Base-by-base conservation (phyloP, 164 flowering plant species). In the Vitis labrusca region DNA sequence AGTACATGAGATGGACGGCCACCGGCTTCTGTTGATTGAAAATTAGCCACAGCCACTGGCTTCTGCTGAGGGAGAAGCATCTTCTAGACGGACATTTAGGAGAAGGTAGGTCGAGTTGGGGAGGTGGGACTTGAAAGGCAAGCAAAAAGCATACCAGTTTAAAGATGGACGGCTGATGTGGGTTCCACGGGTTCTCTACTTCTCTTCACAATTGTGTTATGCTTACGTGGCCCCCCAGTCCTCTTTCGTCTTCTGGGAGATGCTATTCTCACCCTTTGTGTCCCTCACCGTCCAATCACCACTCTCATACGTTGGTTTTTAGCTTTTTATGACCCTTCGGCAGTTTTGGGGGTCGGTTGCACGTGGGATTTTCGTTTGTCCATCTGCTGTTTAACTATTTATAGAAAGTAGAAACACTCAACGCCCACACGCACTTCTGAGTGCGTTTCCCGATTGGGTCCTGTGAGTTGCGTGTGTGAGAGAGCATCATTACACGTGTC, bases 211-310 rank as follows among this genome's bases (percentile, higher is more conserved):
- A 10, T 52, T 54, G 62, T 23, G 5, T 3, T 44, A 1, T 52
- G 29, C 60, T 37, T 23, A 73, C 75, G 75, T 73, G 5, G 49
- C 65, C 59, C 48, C 67, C 50, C 76, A 67, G 5, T 37, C 44
- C 23, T 9, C 13, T 30, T 5, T 59, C 53, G 52, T 66, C 32
- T 61, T 17, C n/a, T 8, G 56, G 11, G 9, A 23, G 47, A 8
- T 55, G n/a, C 62, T 62, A 55, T 0, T 1, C 8, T 32, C 66
- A 53, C 65, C 1, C 15, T 0, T 1, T 2, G 2, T 5, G 30
- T 52, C 12, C 17, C 11, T 69, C 72, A 69, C 65, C 0, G 51
- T 15, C 72, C 72, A 69, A 69, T 61, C 64, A 60, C 32, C 6
- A 51, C 63, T 74, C 72, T 19, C 23, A 23, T 23, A 23, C 27